These are phyloP conservation scores for Cordyceps fumosorosea DNA, from an alignment of 2,329 filamentous ascomycete species.

Conservation along the genomic window DNA sequence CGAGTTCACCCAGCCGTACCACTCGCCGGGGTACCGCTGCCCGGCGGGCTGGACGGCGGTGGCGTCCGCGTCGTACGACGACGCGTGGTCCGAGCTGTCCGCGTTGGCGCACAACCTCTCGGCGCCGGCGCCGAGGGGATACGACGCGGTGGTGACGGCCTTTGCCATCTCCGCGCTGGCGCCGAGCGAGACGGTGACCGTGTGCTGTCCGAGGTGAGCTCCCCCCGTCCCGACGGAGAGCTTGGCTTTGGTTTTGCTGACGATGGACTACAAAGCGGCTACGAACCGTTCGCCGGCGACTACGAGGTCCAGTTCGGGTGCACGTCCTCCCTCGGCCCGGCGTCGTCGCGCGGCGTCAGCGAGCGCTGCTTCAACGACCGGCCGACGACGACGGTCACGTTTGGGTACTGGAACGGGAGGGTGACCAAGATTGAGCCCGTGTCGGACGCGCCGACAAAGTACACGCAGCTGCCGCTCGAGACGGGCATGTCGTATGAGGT, in stretches of 20 bases:
- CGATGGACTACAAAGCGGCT: not conserved
- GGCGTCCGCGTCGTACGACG: not conserved
- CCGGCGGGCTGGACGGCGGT: not conserved
- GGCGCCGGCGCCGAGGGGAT: not conserved
- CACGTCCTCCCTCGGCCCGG: not conserved
- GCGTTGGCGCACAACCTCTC: not conserved
- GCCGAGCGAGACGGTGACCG: not conserved
- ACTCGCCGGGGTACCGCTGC: not conserved
- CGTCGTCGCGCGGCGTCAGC: not conserved
- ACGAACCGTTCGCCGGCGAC: not conserved
- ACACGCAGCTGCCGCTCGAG: not conserved
- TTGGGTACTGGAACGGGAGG: not conserved
- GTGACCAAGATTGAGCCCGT: not conserved
- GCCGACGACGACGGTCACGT: not conserved
- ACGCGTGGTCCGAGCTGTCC: too few relatives aligned
- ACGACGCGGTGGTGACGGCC: not conserved
- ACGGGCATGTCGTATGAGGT: not conserved
- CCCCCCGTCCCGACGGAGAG: too few relatives aligned
- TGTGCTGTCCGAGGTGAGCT: not conserved
- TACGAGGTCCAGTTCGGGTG: not conserved
- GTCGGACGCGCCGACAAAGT: not conserved
- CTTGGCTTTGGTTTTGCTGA: not conserved
- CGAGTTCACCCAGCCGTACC: not conserved
- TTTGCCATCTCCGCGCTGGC: not conserved
- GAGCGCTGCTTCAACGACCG: not conserved